Evolutionary conservation across 495 filamentous ascomycete species (phyloP), one percentile per base, ranked within the genome.

Genomic region (Aspergillus mulundensis): DNA sequence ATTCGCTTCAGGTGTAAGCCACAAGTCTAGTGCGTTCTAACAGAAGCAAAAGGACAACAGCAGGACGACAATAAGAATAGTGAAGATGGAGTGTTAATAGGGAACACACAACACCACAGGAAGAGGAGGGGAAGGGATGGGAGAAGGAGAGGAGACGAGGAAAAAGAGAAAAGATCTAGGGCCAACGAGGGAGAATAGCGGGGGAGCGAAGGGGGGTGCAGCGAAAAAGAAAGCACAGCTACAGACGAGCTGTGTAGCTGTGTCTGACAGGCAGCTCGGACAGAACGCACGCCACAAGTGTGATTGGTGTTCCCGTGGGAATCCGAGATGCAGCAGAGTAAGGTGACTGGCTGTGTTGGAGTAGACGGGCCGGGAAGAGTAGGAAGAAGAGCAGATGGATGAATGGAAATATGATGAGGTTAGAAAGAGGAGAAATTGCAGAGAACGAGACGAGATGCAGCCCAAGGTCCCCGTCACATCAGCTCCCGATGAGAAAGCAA

Each of bases 141-240:
- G 51, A 49, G 49, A 43, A 46, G 23, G 43, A 53, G 53, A 58
- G 51, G 47, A 49, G 8, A 8, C 4, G 8, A 28, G 49, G 34
- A 25, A 47, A 36, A 49, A 48, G 46, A 51, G 40, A 38, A 47
- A 58, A 56, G 57, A 61, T 52, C 59, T 46, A 41, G 49, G 52
- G 58, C n/a, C 55, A 42, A 42, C 55, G 59, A 62, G 66, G 58
- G 56, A 57, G 40, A 54, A 55, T 60, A 59, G 68, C 65, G 59
- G 59, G 59, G 53, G 52, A 49, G n/a, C 45, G 47, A 63, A 59
- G 61, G 45, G 60, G 54, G 42, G 56, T 45, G 41, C 50, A 38
- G 34, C 38, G 42, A 50, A 56, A 53, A 56, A 49, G 41, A 56
- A 48, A 56, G 45, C 41, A 61, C 51, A 61, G 47, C 46, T 57